Conservation (phyloP, 441 rosid species). For the Pelargonium fulgidum region DNA sequence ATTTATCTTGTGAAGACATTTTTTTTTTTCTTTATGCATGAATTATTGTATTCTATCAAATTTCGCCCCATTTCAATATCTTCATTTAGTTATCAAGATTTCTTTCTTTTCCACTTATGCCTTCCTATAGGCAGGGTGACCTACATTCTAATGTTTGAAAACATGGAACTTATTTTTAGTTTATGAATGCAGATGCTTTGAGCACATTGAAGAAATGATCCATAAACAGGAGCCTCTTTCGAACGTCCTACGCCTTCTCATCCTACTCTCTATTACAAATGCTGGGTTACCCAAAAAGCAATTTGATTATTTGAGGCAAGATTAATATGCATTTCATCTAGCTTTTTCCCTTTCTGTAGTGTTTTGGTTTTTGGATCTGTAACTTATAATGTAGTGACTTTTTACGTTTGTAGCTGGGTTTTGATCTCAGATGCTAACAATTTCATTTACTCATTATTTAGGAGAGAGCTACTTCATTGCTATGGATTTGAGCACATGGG, state of each 20-base stretch:
- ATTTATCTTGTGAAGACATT: not conserved
- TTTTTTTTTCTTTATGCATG: not conserved
- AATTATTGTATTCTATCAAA: not conserved
- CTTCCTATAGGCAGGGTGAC: not conserved
- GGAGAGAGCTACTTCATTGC: slow-evolving; percentile 95
- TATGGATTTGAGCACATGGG: slow-evolving; percentile 93
- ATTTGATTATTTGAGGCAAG: slow-evolving; percentile 87
- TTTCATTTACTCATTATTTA: slow-evolving; percentile 27
- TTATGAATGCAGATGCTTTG: slow-evolving; percentile 70
- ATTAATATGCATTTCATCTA: not conserved
- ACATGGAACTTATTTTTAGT: slow-evolving; percentile 12
- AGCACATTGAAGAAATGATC: slow-evolving; percentile 90
- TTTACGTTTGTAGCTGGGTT: slow-evolving; percentile 12
- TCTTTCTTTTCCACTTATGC: not conserved
- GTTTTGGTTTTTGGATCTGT: not conserved
- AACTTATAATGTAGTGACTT: not conserved
- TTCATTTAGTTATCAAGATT: not conserved
- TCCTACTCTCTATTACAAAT: slow-evolving; percentile 78
- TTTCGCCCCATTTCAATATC: not conserved
- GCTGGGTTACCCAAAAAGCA: slow-evolving; percentile 84
- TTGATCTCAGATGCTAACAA: slow-evolving; percentile 12
- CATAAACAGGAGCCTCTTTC: slow-evolving; percentile 93
- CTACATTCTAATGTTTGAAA: slow-evolving; percentile 15
- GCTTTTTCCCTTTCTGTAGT: not conserved
- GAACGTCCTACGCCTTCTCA: slow-evolving; percentile 63